phyloP scores from a whole-genome alignment of 805 yeast genomes.

The Suhomyces prunicola region DNA sequence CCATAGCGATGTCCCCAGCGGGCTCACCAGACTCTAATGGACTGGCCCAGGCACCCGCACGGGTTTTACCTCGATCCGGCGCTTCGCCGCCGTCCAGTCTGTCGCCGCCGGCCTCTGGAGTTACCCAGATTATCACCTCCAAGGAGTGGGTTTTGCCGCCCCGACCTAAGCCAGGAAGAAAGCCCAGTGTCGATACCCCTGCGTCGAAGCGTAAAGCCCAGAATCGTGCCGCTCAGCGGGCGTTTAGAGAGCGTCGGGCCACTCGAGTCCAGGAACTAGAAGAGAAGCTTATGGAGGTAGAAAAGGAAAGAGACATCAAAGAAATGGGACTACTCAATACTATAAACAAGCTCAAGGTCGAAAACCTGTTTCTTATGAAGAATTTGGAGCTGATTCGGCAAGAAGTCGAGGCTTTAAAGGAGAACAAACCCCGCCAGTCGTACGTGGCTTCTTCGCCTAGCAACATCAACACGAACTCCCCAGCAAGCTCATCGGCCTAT shows the following conservation, averaged over 20 bases:
- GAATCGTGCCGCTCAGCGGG: constrained; percentile 91
- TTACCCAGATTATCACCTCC: constrained; percentile 53
- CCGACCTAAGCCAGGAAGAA: constrained; percentile 58
- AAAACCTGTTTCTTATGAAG: constrained; percentile 42
- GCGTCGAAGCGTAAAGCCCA: constrained; percentile 86
- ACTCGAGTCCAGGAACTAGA: constrained; percentile 78
- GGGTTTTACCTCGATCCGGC: neutral
- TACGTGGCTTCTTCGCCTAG: constrained; percentile 3
- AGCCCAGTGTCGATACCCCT: constrained; percentile 72
- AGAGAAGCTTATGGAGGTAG: constrained; percentile 61
- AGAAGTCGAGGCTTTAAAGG: constrained; percentile 25
- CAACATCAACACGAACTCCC: constrained; percentile 5
- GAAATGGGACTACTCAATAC: constrained; percentile 55
- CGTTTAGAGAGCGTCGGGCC: constrained; percentile 85
- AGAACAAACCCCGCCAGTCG: constrained; percentile 4
- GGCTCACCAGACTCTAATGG: constrained; percentile 5
- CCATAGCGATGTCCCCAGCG: constrained; percentile 9
- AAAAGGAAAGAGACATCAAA: constrained; percentile 59
- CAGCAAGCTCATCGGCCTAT: constrained; percentile 19
- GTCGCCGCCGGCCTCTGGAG: constrained; percentile 1
- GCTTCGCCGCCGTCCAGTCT: neutral
- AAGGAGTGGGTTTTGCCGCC: constrained; percentile 62
- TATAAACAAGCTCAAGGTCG: constrained; percentile 46
- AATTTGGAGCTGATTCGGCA: constrained; percentile 40
- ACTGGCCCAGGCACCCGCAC: neutral